Conservation (phyloP, 352 stramenopile species). For the Pythium aphanidermatum region DNA sequence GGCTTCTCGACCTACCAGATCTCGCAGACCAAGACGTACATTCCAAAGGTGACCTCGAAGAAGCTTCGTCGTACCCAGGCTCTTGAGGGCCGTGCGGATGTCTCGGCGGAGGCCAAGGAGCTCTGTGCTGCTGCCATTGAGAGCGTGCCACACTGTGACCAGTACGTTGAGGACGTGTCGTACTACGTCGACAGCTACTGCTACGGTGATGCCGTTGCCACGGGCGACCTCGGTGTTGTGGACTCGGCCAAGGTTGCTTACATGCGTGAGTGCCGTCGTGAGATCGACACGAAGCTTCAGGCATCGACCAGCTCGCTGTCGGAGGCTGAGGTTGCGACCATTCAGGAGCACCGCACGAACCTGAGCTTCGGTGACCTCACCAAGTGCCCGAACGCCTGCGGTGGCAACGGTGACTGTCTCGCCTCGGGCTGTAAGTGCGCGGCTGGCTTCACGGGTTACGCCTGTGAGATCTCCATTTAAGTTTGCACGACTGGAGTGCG, state of each 20-base stretch:
- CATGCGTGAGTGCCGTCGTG: slow-evolving; percentile 22
- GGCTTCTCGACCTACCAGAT: no score
- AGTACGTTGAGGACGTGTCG: slow-evolving; percentile 21
- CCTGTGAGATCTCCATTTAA: slow-evolving; percentile 2
- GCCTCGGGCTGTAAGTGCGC: slow-evolving; percentile 7
- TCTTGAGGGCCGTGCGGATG: no score
- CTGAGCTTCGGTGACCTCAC: slow-evolving; percentile 11
- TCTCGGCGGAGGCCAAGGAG: slow-evolving; percentile 2
- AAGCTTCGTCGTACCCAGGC: no score
- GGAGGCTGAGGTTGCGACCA: background rate
- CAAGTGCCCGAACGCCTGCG: slow-evolving; percentile 2
- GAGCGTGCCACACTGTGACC: slow-evolving; percentile 11
- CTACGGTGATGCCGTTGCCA: slow-evolving; percentile 7
- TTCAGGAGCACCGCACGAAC: slow-evolving; percentile 5
- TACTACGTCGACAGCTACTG: slow-evolving; percentile 24
- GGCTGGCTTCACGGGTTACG: slow-evolving; percentile 10
- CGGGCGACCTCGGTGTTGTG: slow-evolving; percentile 12
- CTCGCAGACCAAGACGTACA: no score
- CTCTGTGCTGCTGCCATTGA: slow-evolving; percentile 23
- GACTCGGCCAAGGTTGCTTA: slow-evolving; percentile 22
- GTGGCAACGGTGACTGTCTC: slow-evolving; percentile 7
- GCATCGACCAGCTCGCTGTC: no score
- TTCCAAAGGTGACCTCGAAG: no score
- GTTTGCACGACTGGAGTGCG: no score
- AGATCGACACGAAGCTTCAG: no score